Evolutionary conservation across 495 filamentous ascomycete genomes (phyloP), one percentile per base, ranked within the genome.

Genomic region (Eremomyces bilateralis): DNA sequence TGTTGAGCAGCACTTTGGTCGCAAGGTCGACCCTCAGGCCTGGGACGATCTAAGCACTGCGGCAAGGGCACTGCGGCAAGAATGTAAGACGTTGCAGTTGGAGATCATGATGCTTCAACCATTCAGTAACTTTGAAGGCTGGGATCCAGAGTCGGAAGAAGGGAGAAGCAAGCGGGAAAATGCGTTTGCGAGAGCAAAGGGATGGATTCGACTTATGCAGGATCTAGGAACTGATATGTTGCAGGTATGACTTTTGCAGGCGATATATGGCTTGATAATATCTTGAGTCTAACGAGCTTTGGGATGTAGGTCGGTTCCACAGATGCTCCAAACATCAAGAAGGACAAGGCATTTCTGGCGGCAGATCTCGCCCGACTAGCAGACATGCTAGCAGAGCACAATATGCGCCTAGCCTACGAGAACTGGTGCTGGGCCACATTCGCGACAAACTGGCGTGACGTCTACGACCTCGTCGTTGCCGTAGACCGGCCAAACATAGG

Each of bases 361-460:
- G 42, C 51, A 1, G 80, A 85, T 45, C 59, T 85, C 0, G 56
- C 55, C 15, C 57, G 69, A 34, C 58, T 85, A 13, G 67, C 66
- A 10, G 71, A 80, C 31, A 49, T 80, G 38, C 64, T 78, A 1
- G 62, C 66, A 2, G 42, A 54, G 16, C 56, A 63, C 17, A 56
- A 60, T 0, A 65, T 67, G 42, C 58, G 68, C 5, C 51, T 85
- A 8, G 77, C 76, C 1, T 85, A 83, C 39, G 78, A 85, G 50
- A 82, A 83, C 42, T 82, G 79, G 76, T 80, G 76, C 53, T 85
- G 79, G 80, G 71, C 73, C 1, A 73, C 74, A 0, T 65, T 69
- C 20, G 76, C 76, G 0, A 70, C 70, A 3, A 60, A 51, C 4
- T 85, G 77, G 77, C 62, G 58, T 35, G 59, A 67, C 18, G 70